Evolutionary conservation across 192 early-diverging fungal species (phyloP).

Genomic region (Coemansia sp.): DNA sequence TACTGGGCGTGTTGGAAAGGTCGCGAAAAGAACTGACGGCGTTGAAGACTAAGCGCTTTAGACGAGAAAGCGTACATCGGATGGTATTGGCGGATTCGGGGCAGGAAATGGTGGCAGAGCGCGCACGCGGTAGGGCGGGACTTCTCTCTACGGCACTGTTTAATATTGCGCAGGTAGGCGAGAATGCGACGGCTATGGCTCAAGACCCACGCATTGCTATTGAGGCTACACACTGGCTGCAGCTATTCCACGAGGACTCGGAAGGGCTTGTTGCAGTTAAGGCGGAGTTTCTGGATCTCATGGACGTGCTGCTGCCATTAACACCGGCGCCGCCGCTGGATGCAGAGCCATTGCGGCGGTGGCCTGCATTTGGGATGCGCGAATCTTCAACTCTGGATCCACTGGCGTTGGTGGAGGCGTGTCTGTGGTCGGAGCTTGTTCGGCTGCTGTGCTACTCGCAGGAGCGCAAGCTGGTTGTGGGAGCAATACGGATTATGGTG

Average conservation of each 20-base stretch:
- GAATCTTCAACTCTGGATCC: constrained; percentile 28
- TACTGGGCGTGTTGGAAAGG: constrained; percentile 31
- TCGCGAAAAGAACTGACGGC: constrained; percentile 27
- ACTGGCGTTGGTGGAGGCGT: constrained; percentile 40
- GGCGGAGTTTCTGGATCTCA: constrained; percentile 36
- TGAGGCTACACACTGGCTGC: constrained; percentile 45
- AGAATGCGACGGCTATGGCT: constrained; percentile 37
- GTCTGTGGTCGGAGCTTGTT: constrained; percentile 50
- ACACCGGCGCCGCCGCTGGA: constrained; percentile 29
- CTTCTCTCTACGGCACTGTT: constrained; percentile 38
- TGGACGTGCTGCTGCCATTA: constrained; percentile 43
- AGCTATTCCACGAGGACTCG: constrained; percentile 7
- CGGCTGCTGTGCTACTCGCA: constrained; percentile 25
- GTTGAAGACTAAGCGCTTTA: background rate
- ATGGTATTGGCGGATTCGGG: constrained; percentile 26
- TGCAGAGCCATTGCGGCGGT: constrained; percentile 15
- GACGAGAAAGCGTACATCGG: background rate
- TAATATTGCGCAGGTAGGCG: constrained; percentile 46
- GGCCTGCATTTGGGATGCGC: constrained; percentile 29
- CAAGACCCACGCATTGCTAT: constrained; percentile 43
- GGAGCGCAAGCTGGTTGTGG: constrained; percentile 41
- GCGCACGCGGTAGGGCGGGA: constrained; percentile 29
- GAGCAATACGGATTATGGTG: constrained; percentile 39
- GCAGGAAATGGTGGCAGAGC: constrained; percentile 6
- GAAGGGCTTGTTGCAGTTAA: constrained; percentile 7